Percentiles rank a stretch among this genome's conserved stretches.
Evolutionary conservation across 2,329 filamentous ascomycete species (phyloP).

Genomic region (Graphiopsis chlorocephala): DNA sequence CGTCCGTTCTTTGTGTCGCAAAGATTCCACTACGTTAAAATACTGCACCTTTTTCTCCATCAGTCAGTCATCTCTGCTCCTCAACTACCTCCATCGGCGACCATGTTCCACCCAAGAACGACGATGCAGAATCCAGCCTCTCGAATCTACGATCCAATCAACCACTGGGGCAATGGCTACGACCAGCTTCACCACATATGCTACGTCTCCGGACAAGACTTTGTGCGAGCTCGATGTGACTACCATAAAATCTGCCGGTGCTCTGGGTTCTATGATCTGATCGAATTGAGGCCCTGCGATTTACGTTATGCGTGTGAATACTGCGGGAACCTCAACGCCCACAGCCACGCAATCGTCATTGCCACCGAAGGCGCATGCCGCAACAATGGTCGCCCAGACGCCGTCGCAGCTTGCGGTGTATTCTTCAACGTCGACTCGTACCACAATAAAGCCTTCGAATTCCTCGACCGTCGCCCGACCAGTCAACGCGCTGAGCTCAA

Average conservation of each 20-base stretch:
- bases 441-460: constrained; percentile 16
- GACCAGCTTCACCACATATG: not conserved
- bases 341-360: constrained; percentile 30
- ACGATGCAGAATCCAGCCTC: not conserved
- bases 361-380: constrained; percentile 28
- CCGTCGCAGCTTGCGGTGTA: constrained; percentile 22
- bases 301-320: not conserved
- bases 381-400: constrained; percentile 21
- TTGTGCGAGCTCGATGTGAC: not conserved
- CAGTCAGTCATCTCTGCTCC: not conserved
- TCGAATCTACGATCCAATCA: not conserved
- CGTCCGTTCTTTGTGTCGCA: not conserved
- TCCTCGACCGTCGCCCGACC: constrained; percentile 17
- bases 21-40: not conserved
- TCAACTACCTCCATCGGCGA: not conserved
- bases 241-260: not conserved
- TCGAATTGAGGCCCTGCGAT: not conserved
- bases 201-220: not conserved
- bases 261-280: not conserved
- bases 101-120: too few relatives aligned
- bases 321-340: constrained; percentile 7
- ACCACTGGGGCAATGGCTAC: not conserved
- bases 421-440: constrained; percentile 17
- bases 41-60: not conserved
- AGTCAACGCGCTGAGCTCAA: constrained; percentile 24